Base-by-base conservation (phyloP, 352 stramenopile genomes). In the Phytopythium vexans region DNA sequence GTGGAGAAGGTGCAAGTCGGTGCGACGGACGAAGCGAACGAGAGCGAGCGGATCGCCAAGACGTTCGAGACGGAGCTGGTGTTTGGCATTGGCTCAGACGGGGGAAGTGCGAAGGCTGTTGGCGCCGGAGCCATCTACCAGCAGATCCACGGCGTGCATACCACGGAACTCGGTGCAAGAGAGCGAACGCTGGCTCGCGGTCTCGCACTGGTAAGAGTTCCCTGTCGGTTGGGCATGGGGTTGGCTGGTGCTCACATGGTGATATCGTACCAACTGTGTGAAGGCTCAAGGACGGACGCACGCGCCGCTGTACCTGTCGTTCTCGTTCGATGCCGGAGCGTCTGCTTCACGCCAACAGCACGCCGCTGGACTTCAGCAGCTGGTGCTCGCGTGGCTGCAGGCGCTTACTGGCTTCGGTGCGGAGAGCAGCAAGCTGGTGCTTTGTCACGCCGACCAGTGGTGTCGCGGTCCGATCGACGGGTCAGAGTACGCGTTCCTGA, bases 361-460 rank as follows among this genome's bases (percentile, higher is more conserved):
- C 27, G 52, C 0, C 34, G 37, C 31, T 37, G 16, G 15, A 16
- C 14, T 65, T 15, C 47, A 75, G 27, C 47, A 52, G 2, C 16
- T 53, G 2, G 49, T 83, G 35, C 52, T 41, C 55, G 39, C 14
- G 45, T 92, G 73, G 75, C 37, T 92, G 7, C 27, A 41, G 9
- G 37, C 45, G 2, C 49, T 92, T 3, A 15, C 81, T 10, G 21
- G 47, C 16, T 57, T 66, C 43, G 74, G 77, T 4, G 72, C 68
- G 1, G 65, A 68, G 38, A 71, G 37, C 41, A 70, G 38, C 33
- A 84, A 82, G 35, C 39, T 92, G n/a, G 66, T 91, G 0, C 15
- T 94, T 5, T 91, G 79, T 42, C 82, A 92, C 16, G 72, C 68
- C 0, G 82, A 94, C 64, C 65, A 73, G n/a, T 92, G 78, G 75